Evolutionary conservation across 2,329 filamentous ascomycete genomes (phyloP), one percentile per base, ranked within the genome.

Genomic region (Aspergillus carbonarius): DNA sequence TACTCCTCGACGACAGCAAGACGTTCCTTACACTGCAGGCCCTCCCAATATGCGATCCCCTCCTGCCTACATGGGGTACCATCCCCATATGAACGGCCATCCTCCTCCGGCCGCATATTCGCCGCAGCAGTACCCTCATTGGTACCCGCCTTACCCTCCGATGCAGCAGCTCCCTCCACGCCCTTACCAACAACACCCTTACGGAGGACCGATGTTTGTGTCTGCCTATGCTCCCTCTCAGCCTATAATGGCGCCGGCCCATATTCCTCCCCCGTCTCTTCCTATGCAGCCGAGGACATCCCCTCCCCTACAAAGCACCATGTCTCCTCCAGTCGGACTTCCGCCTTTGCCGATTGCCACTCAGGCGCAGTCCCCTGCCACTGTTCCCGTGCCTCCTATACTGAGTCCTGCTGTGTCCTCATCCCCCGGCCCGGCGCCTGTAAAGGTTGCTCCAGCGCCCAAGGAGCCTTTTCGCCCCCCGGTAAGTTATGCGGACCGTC

Each of bases 21-120:
- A 81, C 51, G 71, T 77, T 55, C 66, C 76, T 32, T 81, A 81
- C 65, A 69, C 74, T 18, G 66, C 73, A 12, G 73, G 70, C 7
- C 76, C 75, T 52, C 79, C 81, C 32, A 83, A 81, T 65, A 82
- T 87, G 74, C 78, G 78, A 58, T 80, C 84, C 58, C 82, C 83
- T 61, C 85, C 84, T 58, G 85, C 78, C 50, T 85, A 89, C 68
- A 86, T 85, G 80, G 68, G 74, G 66, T 76, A 78, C 65, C 81
- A 72, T 83, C 85, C 57, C 77, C 87, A 62, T 81, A 86, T 76
- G 82, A 86, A 70, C 77, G 83, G 70, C 76, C 85, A 70, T 69
- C 76, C 68, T 68, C 77, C 68, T 73, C 80, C 60, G 47, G 50
- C 71, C 70, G 64, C 70, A 52, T 80, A 70, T 70, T 75, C 65